Evolutionary conservation across 164 flowering plant genomes (phyloP), one percentile per base, ranked within the genome.

Genomic region (Macadamia integrifolia): DNA sequence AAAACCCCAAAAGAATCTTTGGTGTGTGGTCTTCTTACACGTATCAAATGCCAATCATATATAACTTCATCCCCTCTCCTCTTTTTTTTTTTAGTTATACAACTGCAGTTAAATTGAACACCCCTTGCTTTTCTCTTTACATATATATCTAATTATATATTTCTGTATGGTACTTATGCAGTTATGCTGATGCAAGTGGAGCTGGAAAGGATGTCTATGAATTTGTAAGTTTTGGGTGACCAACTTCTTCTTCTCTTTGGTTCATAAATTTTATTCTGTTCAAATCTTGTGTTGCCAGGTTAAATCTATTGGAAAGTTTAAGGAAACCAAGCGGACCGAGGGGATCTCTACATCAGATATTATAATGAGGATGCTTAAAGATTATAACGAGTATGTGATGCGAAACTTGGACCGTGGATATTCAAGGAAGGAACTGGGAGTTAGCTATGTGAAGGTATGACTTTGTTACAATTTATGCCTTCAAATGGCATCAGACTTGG

Each of bases 341-440:
- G 93, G 97, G 31, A 84, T 91, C 59, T 90, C 97, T 63, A 90
- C 97, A 46, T 91, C 93, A 18, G 93, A 91, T 65, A 73, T 86
- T 63, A 88, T 88, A 52, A 86, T 87, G 97, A 86, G 96, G 79
- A 92, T 92, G 68, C 90, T 94, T 12, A 94, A 90, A 80, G 99
- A 94, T 70, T 94, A 94, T 74, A 94, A 92, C 66, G 82, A 88
- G 69, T 94, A 92, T 83, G 99, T 94, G 69, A 81, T 85, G 86
- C 97, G 97, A 42, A 94, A 94, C 71, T 80, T 94, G 83, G 97
- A 84, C 63, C 93, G 97, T 77, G 99, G 99, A 66, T 94, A 92
- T 75, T 66, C 97, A 53, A 83, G 99, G 71, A 88, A 92, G 75
- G 99, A 94, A 53, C 97, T 94, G 61, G 89, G 89, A 62, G 90